These are phyloP conservation scores for Aspergillus texensis DNA, from an alignment of 2,329 filamentous ascomycete genomes.

Conservation along the genomic window DNA sequence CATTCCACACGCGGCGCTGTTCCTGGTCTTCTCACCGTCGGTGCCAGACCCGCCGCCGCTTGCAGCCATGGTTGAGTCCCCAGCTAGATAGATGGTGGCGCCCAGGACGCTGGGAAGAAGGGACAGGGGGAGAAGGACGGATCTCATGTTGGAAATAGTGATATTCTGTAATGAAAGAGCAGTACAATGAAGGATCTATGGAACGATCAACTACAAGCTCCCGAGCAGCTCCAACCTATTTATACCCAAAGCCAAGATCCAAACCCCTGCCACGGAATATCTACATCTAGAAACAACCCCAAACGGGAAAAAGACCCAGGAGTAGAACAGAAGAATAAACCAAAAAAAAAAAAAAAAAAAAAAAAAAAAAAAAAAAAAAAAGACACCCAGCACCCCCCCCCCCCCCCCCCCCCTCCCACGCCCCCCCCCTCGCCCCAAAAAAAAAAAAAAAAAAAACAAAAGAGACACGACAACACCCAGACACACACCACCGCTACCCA, in stretches of 20 bases:
- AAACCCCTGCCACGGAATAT: background rate
- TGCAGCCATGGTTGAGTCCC: slow-evolving; percentile 41
- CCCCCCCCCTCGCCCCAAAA: no score
- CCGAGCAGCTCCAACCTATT: background rate
- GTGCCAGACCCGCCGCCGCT: slow-evolving; percentile 25
- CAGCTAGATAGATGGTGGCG: slow-evolving; percentile 34
- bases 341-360: background rate
- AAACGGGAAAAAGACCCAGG: background rate
- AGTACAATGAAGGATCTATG: background rate
- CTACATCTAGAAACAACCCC: background rate
- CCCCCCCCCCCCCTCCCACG: no score
- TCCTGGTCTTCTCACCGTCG: slow-evolving; percentile 21
- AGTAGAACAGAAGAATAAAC: background rate
- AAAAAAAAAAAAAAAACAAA: no score
- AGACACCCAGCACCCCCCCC: no score
- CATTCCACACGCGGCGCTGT: background rate
- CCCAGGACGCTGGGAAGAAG: slow-evolving; percentile 28
- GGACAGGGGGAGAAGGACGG: slow-evolving; percentile 19
- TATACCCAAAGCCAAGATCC: background rate
- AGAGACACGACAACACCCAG: no score
- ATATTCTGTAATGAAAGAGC: background rate
- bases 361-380: no score
- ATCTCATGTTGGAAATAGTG: slow-evolving; percentile 23
- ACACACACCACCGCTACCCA: no score
- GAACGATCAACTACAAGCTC: background rate